phyloP scores from a whole-genome alignment of 345 rosid genomes.

The Dimocarpus longan region DNA sequence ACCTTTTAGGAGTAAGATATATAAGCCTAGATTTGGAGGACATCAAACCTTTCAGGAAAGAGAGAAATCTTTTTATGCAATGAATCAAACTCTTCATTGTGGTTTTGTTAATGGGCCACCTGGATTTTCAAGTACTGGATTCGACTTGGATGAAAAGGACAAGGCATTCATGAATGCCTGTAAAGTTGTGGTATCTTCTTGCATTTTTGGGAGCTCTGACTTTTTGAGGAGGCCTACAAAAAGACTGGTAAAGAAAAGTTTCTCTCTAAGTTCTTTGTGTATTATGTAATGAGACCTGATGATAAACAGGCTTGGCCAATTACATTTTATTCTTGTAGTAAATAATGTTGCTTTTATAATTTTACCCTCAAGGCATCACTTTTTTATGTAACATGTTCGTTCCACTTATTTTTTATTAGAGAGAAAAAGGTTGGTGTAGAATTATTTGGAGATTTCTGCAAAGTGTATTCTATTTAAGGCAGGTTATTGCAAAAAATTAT shows the following conservation, averaged over 20 bases:
- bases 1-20: slow-evolving; percentile 26
- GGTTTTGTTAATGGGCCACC: slow-evolving; percentile 75
- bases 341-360: neutral
- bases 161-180: slow-evolving; percentile 74
- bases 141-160: slow-evolving; percentile 68
- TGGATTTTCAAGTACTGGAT: slow-evolving; percentile 53
- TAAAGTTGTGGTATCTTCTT: slow-evolving; percentile 77
- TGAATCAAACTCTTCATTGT: slow-evolving; percentile 74
- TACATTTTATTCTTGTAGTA: slow-evolving; percentile 7
- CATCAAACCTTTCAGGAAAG: slow-evolving; percentile 77
- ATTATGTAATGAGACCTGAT: slow-evolving; percentile 5
- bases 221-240: slow-evolving; percentile 85
- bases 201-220: slow-evolving; percentile 95
- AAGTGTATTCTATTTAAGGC: neutral
- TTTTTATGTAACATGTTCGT: neutral
- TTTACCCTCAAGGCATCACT: neutral
- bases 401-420: neutral
- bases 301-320: neutral
- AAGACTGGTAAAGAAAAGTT: slow-evolving; percentile 48
- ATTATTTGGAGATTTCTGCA: neutral
- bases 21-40: slow-evolving; percentile 76
- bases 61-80: slow-evolving; percentile 65
- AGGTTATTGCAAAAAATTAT: slow-evolving; percentile 5
- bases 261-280: slow-evolving; percentile 3
- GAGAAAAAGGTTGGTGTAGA: neutral